phyloP scores from a whole-genome alignment of 2,329 filamentous ascomycete species.

The Byssoonygena ceratinophila region DNA sequence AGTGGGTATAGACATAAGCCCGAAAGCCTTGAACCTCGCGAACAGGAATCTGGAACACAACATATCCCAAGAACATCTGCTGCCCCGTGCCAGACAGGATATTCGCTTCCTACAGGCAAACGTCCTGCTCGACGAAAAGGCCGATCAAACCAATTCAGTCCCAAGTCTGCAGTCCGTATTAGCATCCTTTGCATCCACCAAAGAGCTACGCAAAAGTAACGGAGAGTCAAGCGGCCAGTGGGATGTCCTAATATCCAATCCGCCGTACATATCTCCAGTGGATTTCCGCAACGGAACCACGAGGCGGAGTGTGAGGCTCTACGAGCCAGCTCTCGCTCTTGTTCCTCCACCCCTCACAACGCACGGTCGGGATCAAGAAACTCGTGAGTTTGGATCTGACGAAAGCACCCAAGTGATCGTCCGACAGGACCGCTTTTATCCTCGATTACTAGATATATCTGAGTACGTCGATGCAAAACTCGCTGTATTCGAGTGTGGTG shows the following conservation, averaged over 20 bases:
- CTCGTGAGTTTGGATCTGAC: background rate
- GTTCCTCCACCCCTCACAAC: constrained; percentile 44
- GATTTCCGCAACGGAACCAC: constrained; percentile 52
- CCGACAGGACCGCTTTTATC: constrained; percentile 29
- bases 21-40: constrained; percentile 54
- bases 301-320: constrained; percentile 62
- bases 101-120: constrained; percentile 42
- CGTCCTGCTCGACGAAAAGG: constrained; percentile 24
- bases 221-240: background rate
- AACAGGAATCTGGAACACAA: constrained; percentile 52
- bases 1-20: constrained; percentile 65
- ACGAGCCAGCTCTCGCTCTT: constrained; percentile 70
- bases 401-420: background rate
- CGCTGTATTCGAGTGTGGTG: constrained; percentile 31
- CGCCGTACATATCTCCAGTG: constrained; percentile 69
- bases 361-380: background rate
- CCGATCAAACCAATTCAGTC: background rate
- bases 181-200: background rate
- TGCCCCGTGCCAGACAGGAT: constrained; percentile 22
- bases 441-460: constrained; percentile 24
- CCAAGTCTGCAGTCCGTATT: constrained; percentile 2
- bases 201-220: background rate
- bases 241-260: constrained; percentile 72
- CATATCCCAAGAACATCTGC: constrained; percentile 23
- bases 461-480: constrained; percentile 21